Base-by-base conservation (phyloP, 177 flowering plant genomes). In the Telopea speciosissima region DNA sequence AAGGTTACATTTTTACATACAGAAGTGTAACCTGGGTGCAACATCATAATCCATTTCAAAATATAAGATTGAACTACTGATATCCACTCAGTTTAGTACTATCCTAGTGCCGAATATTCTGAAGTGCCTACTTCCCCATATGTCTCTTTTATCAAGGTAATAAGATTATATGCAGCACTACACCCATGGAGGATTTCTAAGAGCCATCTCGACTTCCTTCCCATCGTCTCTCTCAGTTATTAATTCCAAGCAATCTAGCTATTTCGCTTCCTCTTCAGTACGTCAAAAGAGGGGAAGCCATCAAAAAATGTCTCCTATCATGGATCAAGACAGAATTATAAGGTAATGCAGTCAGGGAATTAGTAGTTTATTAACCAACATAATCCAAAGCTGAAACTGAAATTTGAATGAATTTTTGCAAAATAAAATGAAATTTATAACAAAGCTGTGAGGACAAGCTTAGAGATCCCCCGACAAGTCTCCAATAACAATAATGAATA, bases 141-240 rank as follows among this genome's bases (percentile, higher is more conserved):
- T 68, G 72, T 87, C 81, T 49, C 25, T 69, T 70, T 85, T 78
- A 16, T 70, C 80, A 2, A 79, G 61, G 78, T 81, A 87, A 69
- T 87, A 84, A 10, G 91, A 85, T 71, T 83, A 81, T 21, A 87
- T 65, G 71, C 87, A 87, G 70, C 82, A 81, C 42, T 77, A 77
- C 14, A 86, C 74, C 91, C 90, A 88, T 65, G 89, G 95, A 23
- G 91, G 95, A 78, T 81, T 82, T 82, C 92, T 85, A 1, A 79
- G 75, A 71, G 75, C 75, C 65, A 73, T 40, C 49, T 52, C 70
- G 3, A 22, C 58, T 24, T 65, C 83, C 40, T 73, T 65, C 26
- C 75, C 72, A 31, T 74, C 62, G 14, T 73, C 78, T 60, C 62
- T 65, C 21, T 75, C 78, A 14, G 66, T 56, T 8, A 87, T n/a